A percentile compares a stretch with the other conserved stretches of the same genome.
Evolutionary conservation across 352 stramenopile species (phyloP).

Genomic region (Phytophthora cactorum): DNA sequence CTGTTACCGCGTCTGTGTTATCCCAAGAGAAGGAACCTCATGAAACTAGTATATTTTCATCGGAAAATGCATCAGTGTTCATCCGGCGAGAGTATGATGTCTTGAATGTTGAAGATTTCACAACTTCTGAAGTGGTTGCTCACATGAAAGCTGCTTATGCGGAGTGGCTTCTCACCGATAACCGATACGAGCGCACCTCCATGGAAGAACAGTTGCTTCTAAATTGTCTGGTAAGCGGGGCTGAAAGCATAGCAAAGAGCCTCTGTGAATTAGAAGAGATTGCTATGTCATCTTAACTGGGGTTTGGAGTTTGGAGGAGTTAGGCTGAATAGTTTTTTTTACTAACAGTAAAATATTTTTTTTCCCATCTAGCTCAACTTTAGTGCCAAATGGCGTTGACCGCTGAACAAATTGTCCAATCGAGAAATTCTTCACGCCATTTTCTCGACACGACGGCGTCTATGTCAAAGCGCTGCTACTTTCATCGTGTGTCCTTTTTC

Average conservation of each 20-base stretch:
- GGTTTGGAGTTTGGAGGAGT: neutral
- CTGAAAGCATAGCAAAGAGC: constrained; percentile 63
- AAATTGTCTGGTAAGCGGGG: constrained; percentile 34
- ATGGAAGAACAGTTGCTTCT: constrained; percentile 52
- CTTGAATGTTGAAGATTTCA: constrained; percentile 54
- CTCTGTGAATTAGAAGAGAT: constrained; percentile 66
- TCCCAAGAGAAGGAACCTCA: neutral
- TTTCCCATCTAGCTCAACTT: no score
- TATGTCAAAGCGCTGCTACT: no score
- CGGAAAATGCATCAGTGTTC: constrained; percentile 24
- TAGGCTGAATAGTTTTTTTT: neutral
- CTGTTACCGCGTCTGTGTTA: neutral
- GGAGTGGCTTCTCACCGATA: constrained; percentile 37
- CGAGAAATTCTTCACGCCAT: no score
- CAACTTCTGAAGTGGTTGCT: constrained; percentile 34
- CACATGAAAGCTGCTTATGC: constrained; percentile 42
- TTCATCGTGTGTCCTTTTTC: no score
- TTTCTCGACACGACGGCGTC: no score
- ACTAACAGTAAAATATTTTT: no score
- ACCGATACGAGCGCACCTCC: constrained; percentile 37
- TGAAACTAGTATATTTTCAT: constrained; percentile 11
- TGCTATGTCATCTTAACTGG: constrained; percentile 40
- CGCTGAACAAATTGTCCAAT: no score
- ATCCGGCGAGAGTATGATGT: constrained; percentile 43
- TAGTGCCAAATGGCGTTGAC: no score